These are phyloP conservation scores for Otatea glauca DNA, from an alignment of 176 grass and related monocot genomes.

Conservation along the genomic window DNA sequence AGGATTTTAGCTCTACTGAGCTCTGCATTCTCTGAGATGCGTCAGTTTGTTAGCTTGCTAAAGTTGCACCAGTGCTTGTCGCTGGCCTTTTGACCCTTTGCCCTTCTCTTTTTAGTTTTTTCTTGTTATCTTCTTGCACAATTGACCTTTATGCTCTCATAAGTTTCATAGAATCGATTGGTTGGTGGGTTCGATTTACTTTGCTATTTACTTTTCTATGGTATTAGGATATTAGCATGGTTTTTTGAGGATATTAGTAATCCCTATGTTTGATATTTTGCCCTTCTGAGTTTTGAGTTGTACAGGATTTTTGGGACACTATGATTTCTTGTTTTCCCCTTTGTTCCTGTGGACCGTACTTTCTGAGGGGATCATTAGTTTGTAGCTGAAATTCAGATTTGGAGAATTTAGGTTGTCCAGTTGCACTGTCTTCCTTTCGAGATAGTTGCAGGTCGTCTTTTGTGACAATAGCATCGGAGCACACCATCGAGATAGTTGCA, in stretches of 20 bases:
- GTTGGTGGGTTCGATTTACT: not conserved
- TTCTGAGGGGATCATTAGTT: not conserved
- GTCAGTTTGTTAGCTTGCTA: slow-evolving; percentile 32
- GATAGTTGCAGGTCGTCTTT: not conserved
- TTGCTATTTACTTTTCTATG: not conserved
- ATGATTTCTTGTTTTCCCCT: not conserved
- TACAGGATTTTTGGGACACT: not conserved
- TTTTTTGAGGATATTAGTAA: not conserved
- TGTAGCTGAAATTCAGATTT: not conserved
- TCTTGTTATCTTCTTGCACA: slow-evolving; percentile 21
- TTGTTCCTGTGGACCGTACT: not conserved
- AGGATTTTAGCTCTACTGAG: not conserved
- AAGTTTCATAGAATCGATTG: not conserved
- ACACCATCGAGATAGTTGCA: not conserved
- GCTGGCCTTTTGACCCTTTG: slow-evolving; percentile 33
- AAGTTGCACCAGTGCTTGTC: slow-evolving; percentile 25
- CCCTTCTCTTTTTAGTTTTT: not conserved
- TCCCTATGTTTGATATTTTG: not conserved
- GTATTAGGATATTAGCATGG: not conserved
- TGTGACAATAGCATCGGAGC: not conserved
- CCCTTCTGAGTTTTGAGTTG: not conserved
- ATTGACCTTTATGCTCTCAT: slow-evolving; percentile 13
- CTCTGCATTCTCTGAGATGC: slow-evolving; percentile 33
- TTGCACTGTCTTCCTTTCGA: not conserved
- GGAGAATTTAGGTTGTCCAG: not conserved